Base-by-base conservation (phyloP, 2,329 filamentous ascomycete species). In the Domatiomyces catenatus region DNA sequence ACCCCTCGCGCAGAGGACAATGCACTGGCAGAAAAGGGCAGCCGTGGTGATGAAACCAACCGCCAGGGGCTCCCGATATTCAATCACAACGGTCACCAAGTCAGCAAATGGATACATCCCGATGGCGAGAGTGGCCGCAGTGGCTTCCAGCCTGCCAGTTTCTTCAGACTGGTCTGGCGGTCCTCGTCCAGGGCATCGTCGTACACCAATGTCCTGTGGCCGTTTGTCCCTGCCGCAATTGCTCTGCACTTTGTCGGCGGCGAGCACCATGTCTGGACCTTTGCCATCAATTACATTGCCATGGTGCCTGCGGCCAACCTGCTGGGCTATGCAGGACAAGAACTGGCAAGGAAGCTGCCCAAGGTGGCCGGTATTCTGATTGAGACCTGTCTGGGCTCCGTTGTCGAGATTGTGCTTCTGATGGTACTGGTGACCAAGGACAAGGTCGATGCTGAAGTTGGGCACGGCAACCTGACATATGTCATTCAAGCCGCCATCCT, bases 401-500 rank as follows among this genome's bases (percentile, higher is more conserved):
- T 88, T 8, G 85, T 92, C 48, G 86, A 94, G 63, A 82, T 93
- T 51, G 77, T 93, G 46, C 69, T 93, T 26, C 92, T 93, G 67
- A 83, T 90, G 71, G 76, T 89, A 2, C 69, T 93, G 44, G 72
- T 92, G 46, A 48, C 48, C 20, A 74, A 69, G 71, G 64, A 80
- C 28, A 61, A 66, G 39, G 55, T 50, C 12, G 52, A 50, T 2
- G 56, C 53, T 26, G 20, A 51, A 18, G 59, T 50, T 12, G 53
- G 54, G 3, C 47, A 64, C 8, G 68, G 68, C n/a, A 62, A 65
- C 43, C 54, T 67, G 26, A 67, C 83, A 53, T 72, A 75, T n/a
- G 84, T 92, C 58, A 86, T 93, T 59, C 79, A 86, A 62, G 85
- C 85, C 49, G 86, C 87, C 22, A 89, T 93, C 50, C 69, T 93